Percentiles rank a stretch among this genome's conserved stretches.
These are phyloP conservation scores for Nothomitra cinnamomea DNA, from an alignment of 2,329 filamentous ascomycete genomes.

Conservation along the genomic window DNA sequence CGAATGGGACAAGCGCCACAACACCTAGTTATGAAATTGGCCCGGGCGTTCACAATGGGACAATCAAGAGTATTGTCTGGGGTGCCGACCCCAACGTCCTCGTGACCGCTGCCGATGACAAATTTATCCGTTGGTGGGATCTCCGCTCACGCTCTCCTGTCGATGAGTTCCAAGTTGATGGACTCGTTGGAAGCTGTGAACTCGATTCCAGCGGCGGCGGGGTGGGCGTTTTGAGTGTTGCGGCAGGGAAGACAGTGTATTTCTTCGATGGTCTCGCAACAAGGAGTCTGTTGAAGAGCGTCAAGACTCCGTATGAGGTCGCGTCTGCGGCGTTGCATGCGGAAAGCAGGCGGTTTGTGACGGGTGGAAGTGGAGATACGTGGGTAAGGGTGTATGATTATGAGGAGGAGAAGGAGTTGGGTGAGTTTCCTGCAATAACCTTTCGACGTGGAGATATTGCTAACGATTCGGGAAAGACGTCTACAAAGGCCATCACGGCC, in stretches of 20 bases:
- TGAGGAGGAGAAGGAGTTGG: slow-evolving; percentile 64
- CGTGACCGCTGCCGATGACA: slow-evolving; percentile 80
- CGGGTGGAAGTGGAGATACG: slow-evolving; percentile 79
- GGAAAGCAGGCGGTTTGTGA: slow-evolving; percentile 65
- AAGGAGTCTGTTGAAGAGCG: slow-evolving; percentile 55
- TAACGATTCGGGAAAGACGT: slow-evolving; percentile 41
- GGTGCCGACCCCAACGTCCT: slow-evolving; percentile 73
- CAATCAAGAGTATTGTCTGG: slow-evolving; percentile 96
- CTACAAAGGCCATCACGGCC: slow-evolving; percentile 92
- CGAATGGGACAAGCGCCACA: slow-evolving; percentile 18
- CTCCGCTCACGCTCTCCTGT: slow-evolving; percentile 59
- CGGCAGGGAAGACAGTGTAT: slow-evolving; percentile 85
- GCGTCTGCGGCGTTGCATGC: slow-evolving; percentile 81
- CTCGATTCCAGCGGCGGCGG: slow-evolving; percentile 52
- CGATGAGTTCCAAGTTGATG: slow-evolving; percentile 62
- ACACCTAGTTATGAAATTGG: slow-evolving; percentile 66
- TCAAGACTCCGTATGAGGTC: slow-evolving; percentile 67
- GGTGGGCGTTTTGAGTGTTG: slow-evolving; percentile 65
- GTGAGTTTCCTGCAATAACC: slow-evolving; percentile 26
- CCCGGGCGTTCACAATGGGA: slow-evolving; percentile 61
- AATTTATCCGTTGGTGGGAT: slow-evolving; percentile 89
- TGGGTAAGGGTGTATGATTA: slow-evolving; percentile 94
- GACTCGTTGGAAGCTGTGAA: slow-evolving; percentile 82
- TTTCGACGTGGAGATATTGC: background rate
- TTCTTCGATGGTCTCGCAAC: slow-evolving; percentile 70